Base-by-base conservation (phyloP, 805 yeast genomes). In the Metschnikowia borealis region DNA sequence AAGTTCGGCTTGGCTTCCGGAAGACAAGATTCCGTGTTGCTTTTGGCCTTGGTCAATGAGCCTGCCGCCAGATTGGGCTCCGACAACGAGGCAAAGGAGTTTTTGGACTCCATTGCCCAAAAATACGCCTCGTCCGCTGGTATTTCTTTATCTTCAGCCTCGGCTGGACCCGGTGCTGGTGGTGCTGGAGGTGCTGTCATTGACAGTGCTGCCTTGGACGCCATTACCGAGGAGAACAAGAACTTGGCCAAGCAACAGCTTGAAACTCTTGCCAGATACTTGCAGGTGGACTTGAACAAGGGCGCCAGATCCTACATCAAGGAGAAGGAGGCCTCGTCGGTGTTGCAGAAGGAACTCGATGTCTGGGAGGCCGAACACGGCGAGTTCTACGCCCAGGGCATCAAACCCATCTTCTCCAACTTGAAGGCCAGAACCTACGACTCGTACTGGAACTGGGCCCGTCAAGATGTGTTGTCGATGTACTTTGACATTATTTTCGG, bases 391-490 rank as follows among this genome's bases (percentile, higher is more conserved):
- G 91, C 97, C 45, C 80, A 84, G 52, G 98, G 99, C 67, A 85
- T 94, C 62, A 77, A 84, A 58, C 96, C 98, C 38, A 83, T 85
- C 4, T 94, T 94, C 75, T 87, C 96, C 32, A 79, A 92, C 54
- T 80, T 87, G 73, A 94, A 94, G 77, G 96, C 97, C 29, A 87
- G 99, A 77, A 84, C 86, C 48, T 94, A 92, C 70, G 98, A 94
- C 73, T 90, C 97, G 20, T 90, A 91, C 73, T 94, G 99, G 99
- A 95, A 95, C 73, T 94, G 99, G 99, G 97, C 98, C 44, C 88
- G 97, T 72, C 99, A 94, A 77, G 96, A 94, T 68, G 87, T 94
- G 54, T 76, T 94, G 61, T 82, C 90, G 45, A 85, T 94, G 89
- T 94, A 88, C 75, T 94, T 82, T 67, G 97, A 94, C 71, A 90